Evolutionary conservation across 2,329 filamentous ascomycete species (phyloP).

Genomic region (Aspergillus niger): DNA sequence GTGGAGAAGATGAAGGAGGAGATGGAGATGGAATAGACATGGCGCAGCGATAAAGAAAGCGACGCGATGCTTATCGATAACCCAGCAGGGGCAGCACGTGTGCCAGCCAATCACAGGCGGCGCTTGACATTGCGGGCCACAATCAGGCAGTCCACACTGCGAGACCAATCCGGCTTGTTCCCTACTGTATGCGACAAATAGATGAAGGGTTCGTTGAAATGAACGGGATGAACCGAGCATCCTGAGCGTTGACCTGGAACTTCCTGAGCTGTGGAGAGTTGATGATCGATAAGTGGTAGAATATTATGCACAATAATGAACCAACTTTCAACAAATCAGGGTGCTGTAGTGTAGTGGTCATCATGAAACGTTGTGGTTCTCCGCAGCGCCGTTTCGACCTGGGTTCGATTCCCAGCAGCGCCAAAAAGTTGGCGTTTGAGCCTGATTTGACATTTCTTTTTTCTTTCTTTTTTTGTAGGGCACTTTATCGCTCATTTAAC

Average conservation of each 20-base stretch:
- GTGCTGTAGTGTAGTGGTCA: slow-evolving; percentile 30
- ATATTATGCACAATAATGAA: background rate
- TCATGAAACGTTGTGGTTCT: slow-evolving; percentile 26
- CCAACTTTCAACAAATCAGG: slow-evolving; percentile 13
- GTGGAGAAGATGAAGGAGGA: background rate
- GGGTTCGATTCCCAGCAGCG: slow-evolving; percentile 30
- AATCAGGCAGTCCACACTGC: background rate
- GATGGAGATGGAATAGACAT: background rate
- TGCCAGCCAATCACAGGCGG: background rate
- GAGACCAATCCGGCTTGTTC: no score
- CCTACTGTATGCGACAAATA: no score
- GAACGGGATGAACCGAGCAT: no score
- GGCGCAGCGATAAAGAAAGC: background rate
- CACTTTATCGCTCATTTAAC: background rate
- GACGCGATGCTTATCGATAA: slow-evolving; percentile 15
- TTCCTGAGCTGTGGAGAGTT: no score
- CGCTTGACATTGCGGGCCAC: background rate
- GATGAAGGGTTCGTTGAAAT: no score
- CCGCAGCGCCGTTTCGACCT: slow-evolving; percentile 24
- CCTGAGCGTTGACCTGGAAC: no score
- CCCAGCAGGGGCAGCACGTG: background rate
- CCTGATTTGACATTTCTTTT: slow-evolving; percentile 18
- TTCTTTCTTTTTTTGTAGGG: slow-evolving; percentile 1
- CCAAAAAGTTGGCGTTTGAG: slow-evolving; percentile 16
- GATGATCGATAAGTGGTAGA: background rate